Base-by-base conservation (phyloP, 1,284 basidiomycete genomes). In the Pseudozyma hubeiensis region DNA sequence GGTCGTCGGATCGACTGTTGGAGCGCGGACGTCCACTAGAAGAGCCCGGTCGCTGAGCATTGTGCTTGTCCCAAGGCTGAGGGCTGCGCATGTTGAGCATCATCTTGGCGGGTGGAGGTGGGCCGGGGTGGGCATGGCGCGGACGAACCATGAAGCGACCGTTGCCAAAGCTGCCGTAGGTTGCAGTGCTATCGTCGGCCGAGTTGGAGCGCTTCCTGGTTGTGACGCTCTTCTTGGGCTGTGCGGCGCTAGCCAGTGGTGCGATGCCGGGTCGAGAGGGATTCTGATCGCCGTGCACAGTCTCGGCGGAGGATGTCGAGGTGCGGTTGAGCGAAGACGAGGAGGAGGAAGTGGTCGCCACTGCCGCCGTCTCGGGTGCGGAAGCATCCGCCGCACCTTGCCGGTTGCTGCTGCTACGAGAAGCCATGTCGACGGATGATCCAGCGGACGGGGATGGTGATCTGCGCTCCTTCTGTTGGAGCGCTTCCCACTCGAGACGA, bases 61-160 rank as follows among this genome's bases (percentile, higher is more conserved):
- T 48, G 16, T 48, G 48, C 11, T 52, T 37, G 7, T 53, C 53
- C 49, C 53, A 53, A 5, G 58, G 53, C 16, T 66, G 52, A 1
- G 57, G 49, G 17, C 55, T 64, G 53, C 53, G 63, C 58, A 62
- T 55, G 41, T 48, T 39, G 39, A 43, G 63, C 31, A 51, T 31
- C 31, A 58, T 19, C 7, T 47, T 48, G 35, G 40, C 24, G 1
- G 43, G 53, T 3, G 55, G 44, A n/a, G 58, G 63, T 14, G 68
- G 68, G 40, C 63, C 68, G 11, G 68, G 68, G 43, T 71, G 68
- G 2, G 68, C 63, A 48, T 71, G 63, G 11, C 68, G 58, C 9
- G 68, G 68, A 17, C 68, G 49, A 14, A 52, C 19, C 17, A 30
- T 65, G 48, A 59, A 71, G 41, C 51, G 47, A 19, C 63, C 68